phyloP scores from a whole-genome alignment of 306 rosid species.

The Inga leiocalycina region DNA sequence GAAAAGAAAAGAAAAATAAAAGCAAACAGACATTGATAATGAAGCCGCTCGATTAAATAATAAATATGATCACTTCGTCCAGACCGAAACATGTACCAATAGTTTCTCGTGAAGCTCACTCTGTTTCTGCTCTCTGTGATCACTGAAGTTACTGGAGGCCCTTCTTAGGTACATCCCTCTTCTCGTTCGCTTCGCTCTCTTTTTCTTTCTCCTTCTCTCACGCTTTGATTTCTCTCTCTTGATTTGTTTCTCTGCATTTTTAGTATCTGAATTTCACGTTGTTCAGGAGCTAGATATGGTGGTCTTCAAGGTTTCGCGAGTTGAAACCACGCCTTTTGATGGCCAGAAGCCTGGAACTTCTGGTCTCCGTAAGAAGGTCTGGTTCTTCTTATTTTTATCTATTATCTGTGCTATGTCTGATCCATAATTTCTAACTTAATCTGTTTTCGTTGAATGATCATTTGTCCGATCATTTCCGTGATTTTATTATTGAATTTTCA shows the following conservation, averaged over 20 bases:
- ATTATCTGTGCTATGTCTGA: not conserved
- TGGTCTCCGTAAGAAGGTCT: constrained; percentile 98
- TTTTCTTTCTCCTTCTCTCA: constrained; percentile 3
- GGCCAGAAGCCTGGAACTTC: constrained; percentile 99
- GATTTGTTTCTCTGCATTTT: constrained; percentile 12
- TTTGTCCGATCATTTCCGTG: not conserved
- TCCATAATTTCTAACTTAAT: constrained; percentile 6
- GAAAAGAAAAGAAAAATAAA: no score
- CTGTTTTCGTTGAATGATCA: not conserved
- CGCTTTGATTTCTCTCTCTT: not conserved
- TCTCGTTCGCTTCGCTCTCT: constrained; percentile 9
- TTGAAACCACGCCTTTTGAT: constrained; percentile 69
- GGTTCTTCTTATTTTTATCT: not conserved
- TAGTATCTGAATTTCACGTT: constrained; percentile 19
- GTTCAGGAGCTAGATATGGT: constrained; percentile 47
- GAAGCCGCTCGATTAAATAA: not conserved
- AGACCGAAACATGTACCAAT: not conserved
- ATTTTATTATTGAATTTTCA: not conserved
- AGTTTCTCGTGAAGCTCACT: not conserved
- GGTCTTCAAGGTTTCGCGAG: constrained; percentile 62
- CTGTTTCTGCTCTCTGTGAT: not conserved
- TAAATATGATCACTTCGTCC: not conserved
- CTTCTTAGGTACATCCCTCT: not conserved
- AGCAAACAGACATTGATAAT: not conserved
- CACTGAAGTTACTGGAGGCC: not conserved